A percentile compares a stretch with the other conserved stretches of the same genome.
Conservation (phyloP, 352 stramenopile species). For the Pythium insidiosum region DNA sequence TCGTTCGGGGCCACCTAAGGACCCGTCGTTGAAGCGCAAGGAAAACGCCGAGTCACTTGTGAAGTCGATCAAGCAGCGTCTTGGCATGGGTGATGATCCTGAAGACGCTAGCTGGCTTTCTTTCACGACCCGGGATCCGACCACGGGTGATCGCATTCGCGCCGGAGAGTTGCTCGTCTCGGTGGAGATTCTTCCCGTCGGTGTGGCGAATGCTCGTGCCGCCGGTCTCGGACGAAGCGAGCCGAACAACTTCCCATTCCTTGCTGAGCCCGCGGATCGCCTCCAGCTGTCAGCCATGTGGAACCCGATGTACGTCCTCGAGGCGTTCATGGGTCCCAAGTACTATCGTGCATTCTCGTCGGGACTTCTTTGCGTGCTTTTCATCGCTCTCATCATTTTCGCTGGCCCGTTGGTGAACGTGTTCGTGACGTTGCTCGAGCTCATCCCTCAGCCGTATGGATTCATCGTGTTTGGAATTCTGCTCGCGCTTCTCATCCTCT, state of each 20-base stretch:
- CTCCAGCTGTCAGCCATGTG: conserved; percentile 74
- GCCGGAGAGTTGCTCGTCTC: conserved; percentile 63
- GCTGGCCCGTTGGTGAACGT: conserved; percentile 66
- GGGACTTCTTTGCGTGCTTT: conserved; percentile 43
- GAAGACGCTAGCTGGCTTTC: conserved; percentile 74
- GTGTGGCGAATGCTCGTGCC: conserved; percentile 40
- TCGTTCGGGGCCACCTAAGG: conserved; percentile 5
- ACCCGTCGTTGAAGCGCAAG: conserved; percentile 27
- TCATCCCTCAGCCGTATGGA: conserved; percentile 48
- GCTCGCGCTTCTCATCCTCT: conserved; percentile 24
- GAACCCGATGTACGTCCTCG: conserved; percentile 75
- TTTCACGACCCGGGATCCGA: conserved; percentile 52
- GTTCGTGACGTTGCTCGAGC: conserved; percentile 51
- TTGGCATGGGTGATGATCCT: conserved; percentile 71
- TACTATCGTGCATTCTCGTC: conserved; percentile 65
- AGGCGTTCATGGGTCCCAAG: conserved; percentile 68
- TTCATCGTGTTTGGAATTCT: conserved; percentile 48
- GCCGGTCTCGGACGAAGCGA: conserved; percentile 69
- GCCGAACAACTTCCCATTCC: conserved; percentile 73
- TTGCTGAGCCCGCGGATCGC: conserved; percentile 63
- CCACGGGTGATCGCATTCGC: conserved; percentile 43
- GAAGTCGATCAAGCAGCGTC: conserved; percentile 62
- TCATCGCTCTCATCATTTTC: conserved; percentile 56
- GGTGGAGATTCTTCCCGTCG: conserved; percentile 63
- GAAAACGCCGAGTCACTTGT: conserved; percentile 61